A percentile compares a stretch with the other conserved stretches of the same genome.
phyloP scores from a whole-genome alignment of 2,329 filamentous ascomycete species.

The Phialocephala sp. region DNA sequence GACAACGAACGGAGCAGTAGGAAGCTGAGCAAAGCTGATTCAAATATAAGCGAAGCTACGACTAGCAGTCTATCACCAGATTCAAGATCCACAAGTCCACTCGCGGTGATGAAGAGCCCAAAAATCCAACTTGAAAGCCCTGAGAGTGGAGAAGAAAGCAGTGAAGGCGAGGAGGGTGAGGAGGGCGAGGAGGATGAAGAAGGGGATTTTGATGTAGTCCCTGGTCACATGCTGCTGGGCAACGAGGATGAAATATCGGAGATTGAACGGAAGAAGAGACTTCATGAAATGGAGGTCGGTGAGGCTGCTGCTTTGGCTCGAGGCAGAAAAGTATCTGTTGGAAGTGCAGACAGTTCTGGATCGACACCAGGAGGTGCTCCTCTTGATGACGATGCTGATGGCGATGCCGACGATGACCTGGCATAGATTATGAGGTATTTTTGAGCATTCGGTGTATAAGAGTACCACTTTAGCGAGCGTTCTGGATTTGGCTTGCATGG shows the following conservation, averaged over 20 bases:
- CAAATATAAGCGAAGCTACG: conserved; percentile 36
- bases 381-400: not conserved
- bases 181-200: conserved; percentile 45
- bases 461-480: not conserved
- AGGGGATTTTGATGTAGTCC: conserved; percentile 42
- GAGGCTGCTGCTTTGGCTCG: conserved; percentile 8
- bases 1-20: conserved; percentile 24
- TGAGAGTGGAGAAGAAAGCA: conserved; percentile 45
- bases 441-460: not conserved
- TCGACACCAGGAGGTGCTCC: not conserved
- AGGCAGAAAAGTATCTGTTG: conserved; percentile 7
- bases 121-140: conserved; percentile 40
- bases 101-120: conserved; percentile 50
- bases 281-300: conserved; percentile 52
- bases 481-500: conserved; percentile 6
- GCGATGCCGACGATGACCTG: conserved; percentile 3
- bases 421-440: not conserved
- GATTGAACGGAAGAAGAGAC: conserved; percentile 53
- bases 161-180: conserved; percentile 44
- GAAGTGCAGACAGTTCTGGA: conserved; percentile 10
- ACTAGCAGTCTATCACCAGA: conserved; percentile 41
- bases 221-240: conserved; percentile 37
- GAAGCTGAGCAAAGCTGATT: conserved; percentile 35
- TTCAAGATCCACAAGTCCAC: conserved; percentile 42
- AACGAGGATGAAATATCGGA: conserved; percentile 34